Conservation (phyloP, 2,329 filamentous ascomycete genomes). For the Pseudogymnoascus sp. region DNA sequence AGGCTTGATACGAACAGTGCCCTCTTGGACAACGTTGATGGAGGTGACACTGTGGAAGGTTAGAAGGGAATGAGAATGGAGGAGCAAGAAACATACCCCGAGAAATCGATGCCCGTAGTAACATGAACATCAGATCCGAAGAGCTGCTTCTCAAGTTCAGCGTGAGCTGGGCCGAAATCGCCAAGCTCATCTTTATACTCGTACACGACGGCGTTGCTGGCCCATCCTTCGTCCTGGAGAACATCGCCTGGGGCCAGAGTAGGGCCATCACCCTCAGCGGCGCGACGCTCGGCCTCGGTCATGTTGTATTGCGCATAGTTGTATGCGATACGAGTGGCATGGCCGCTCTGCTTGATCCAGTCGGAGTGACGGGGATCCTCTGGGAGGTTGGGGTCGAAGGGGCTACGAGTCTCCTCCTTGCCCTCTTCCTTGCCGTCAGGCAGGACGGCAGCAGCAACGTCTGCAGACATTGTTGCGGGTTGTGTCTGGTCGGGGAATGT, state of each 20-base stretch:
- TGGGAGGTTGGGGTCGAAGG: slow-evolving; percentile 4
- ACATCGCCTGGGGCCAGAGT: slow-evolving; percentile 10
- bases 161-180: slow-evolving; percentile 68
- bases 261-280: slow-evolving; percentile 14
- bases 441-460: not conserved
- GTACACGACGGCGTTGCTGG: slow-evolving; percentile 46
- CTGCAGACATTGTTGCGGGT: not conserved
- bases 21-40: slow-evolving; percentile 53
- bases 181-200: slow-evolving; percentile 81
- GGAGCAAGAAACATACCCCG: slow-evolving; percentile 41
- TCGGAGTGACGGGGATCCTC: not conserved
- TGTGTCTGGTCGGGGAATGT: not conserved
- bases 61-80: slow-evolving; percentile 14
- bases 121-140: slow-evolving; percentile 53
- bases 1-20: slow-evolving; percentile 43
- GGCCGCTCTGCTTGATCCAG: not conserved
- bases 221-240: slow-evolving; percentile 19
- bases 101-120: slow-evolving; percentile 55
- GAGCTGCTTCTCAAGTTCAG: slow-evolving; percentile 66
- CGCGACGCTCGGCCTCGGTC: slow-evolving; percentile 11
- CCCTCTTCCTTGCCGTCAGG: not conserved
- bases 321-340: slow-evolving; percentile 16
- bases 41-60: slow-evolving; percentile 41
- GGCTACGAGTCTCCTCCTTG: not conserved
- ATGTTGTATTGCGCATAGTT: slow-evolving; percentile 27